Conservation (phyloP, 2,329 filamentous ascomycete species). For the Fusarium cicatricum region DNA sequence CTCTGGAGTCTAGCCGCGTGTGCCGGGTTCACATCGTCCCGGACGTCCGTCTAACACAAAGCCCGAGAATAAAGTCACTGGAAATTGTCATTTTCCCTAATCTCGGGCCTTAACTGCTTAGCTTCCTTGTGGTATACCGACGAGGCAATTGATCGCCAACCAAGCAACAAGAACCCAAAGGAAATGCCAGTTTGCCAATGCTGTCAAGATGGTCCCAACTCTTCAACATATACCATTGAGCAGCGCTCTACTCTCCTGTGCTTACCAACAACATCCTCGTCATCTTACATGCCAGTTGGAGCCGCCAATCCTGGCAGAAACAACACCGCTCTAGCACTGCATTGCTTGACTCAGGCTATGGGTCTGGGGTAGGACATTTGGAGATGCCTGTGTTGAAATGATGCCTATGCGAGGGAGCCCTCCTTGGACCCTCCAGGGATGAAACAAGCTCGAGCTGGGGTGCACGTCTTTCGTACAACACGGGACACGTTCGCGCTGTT, state of each 20-base stretch:
- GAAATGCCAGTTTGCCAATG: too few species aligned
- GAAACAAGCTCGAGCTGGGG: slow-evolving; percentile 37
- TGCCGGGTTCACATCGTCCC: slow-evolving; percentile 17
- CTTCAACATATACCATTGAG: too few species aligned
- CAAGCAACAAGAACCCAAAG: too few species aligned
- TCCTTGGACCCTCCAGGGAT: slow-evolving; percentile 17
- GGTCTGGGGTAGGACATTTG: slow-evolving; percentile 36
- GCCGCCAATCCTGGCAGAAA: slow-evolving; percentile 4
- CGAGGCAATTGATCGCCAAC: too few species aligned
- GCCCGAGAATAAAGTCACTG: background rate
- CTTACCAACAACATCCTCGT: slow-evolving; percentile 29
- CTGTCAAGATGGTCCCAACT: too few species aligned
- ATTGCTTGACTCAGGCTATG: slow-evolving; percentile 31
- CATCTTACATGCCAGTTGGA: slow-evolving; percentile 28
- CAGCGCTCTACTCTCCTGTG: background rate
- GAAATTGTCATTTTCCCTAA: background rate
- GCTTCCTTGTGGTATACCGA: background rate
- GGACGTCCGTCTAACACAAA: background rate
- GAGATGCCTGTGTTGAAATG: slow-evolving; percentile 14
- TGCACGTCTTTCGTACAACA: slow-evolving; percentile 5
- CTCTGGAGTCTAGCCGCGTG: slow-evolving; percentile 21
- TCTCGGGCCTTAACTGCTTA: slow-evolving; percentile 3
- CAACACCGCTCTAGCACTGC: slow-evolving; percentile 4
- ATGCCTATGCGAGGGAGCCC: slow-evolving; percentile 19
- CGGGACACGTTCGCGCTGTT: background rate